phyloP scores from a whole-genome alignment of 2,329 filamentous ascomycete species.

The Colletotrichum graminicola region DNA sequence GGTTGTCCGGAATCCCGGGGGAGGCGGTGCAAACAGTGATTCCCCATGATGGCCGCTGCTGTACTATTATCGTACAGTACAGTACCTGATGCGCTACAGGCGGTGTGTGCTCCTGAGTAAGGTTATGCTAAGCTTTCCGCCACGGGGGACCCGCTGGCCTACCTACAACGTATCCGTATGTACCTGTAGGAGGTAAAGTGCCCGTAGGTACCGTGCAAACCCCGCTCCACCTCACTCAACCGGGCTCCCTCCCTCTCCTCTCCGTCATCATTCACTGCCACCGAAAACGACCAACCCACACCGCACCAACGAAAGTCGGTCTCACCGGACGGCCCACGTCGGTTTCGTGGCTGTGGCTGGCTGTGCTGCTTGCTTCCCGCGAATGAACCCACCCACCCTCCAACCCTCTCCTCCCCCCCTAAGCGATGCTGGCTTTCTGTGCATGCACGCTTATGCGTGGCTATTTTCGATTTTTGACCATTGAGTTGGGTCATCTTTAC shows the following conservation, averaged over 20 bases:
- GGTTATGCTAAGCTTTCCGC: not conserved
- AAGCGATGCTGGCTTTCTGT: conserved; percentile 2
- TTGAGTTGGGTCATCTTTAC: conserved; percentile 12
- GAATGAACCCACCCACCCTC: no score
- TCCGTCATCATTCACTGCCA: conserved; percentile 7
- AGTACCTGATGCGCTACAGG: not conserved
- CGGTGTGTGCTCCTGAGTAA: not conserved
- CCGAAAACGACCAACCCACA: not conserved
- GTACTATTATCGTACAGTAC: no score
- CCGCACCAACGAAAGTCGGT: not conserved
- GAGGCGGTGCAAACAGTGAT: conserved; percentile 15
- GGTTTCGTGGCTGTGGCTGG: not conserved
- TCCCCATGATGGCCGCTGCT: not conserved
- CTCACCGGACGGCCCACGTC: conserved; percentile 12
- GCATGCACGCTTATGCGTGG: conserved; percentile 19
- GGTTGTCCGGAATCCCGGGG: not conserved
- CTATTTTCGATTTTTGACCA: conserved; percentile 30
- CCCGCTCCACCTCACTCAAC: not conserved
- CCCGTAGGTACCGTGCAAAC: no score
- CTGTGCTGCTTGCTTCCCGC: conserved; percentile 11
- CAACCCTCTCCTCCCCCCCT: not conserved
- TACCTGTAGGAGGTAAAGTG: no score
- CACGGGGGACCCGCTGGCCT: not conserved
- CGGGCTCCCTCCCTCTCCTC: not conserved
- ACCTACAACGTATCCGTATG: no score